Percentiles rank a stretch among this genome's conserved stretches.
phyloP scores from a whole-genome alignment of 1,139 yeast species.

The Hemisphaericaspora lyxosophila region DNA sequence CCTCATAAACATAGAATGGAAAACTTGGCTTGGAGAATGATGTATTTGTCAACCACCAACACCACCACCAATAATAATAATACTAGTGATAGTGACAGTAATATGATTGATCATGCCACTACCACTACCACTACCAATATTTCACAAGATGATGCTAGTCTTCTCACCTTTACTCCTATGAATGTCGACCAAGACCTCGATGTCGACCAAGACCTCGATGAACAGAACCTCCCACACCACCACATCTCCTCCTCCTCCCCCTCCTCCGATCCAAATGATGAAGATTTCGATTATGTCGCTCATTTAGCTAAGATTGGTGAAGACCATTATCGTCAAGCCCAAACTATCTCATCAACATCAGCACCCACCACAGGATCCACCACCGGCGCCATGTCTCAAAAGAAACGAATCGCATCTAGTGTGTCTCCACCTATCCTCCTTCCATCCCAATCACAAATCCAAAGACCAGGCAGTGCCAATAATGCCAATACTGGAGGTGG shows the following conservation, averaged over 20 bases:
- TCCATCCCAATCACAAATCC: slow-evolving; percentile 3
- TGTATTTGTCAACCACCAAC: slow-evolving; percentile 55
- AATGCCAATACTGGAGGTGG: neutral
- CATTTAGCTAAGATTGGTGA: slow-evolving; percentile 61
- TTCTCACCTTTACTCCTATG: neutral
- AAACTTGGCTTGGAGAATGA: slow-evolving; percentile 83
- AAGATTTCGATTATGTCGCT: slow-evolving; percentile 65
- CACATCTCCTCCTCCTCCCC: no score
- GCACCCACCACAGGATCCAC: no score
- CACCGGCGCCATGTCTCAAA: no score
- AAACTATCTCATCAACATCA: neutral
- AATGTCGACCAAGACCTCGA: no score
- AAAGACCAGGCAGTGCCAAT: neutral
- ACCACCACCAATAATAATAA: neutral
- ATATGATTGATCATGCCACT: neutral
- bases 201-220: no score
- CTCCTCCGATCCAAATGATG: slow-evolving; percentile 40
- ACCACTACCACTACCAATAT: slow-evolving; percentile 3
- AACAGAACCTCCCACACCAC: no score
- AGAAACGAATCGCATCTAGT: slow-evolving; percentile 39
- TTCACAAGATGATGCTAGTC: no score
- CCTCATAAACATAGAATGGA: slow-evolving; percentile 78
- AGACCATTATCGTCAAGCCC: slow-evolving; percentile 8
- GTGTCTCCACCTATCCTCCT: slow-evolving; percentile 31
- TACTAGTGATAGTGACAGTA: neutral